Base-by-base conservation (phyloP, 345 rosid genomes). In the Lagerstroemia speciosa region DNA sequence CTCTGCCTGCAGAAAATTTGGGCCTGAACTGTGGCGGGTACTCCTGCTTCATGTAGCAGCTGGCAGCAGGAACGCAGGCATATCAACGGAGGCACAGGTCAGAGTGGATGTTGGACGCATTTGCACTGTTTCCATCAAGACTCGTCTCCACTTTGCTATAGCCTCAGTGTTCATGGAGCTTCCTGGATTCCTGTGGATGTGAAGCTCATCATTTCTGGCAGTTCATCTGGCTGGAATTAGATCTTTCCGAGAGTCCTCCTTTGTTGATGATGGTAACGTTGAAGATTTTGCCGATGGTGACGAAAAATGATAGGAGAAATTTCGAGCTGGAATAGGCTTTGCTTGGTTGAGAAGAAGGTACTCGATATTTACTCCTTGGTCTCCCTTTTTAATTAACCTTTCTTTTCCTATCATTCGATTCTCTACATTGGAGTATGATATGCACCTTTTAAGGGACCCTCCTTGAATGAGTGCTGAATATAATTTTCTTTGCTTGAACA, bases 11-110 rank as follows among this genome's bases (percentile, higher is more conserved):
- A 50, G 58, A 77, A 66, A 70, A 68, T 71, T 43, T 24, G 41
- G 67, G 71, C 67, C 67, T 73, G 70, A 71, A 72, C 63, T 60
- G 55, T 36, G 45, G 62, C 31, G 32, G 67, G 78, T n/a, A n/a
- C 65, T 66, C 50, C 27, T 71, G 19, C 68, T 37, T 66, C 41
- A 34, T 40, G 36, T 22, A 69, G 68, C 71, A 60, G 62, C 72
- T 69, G 66, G 67, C 71, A 73, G 87, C 73, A 71, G 80, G 86
- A 69, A 85, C 82, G 93, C 90, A 82, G 93, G 88, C 90, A 79
- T 77, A 74, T 70, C 69, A 75, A 76, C 69, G 83, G 78, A 79
- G 77, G 93, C 76, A 74, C 79, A 84, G 65, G 41, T 67, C 75
- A 65, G 74, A 74, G 72, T 62, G 79, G 75, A 70, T 29, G 15